Conservation (phyloP, 176 grass and related monocot species). For the Carex littledalei region DNA sequence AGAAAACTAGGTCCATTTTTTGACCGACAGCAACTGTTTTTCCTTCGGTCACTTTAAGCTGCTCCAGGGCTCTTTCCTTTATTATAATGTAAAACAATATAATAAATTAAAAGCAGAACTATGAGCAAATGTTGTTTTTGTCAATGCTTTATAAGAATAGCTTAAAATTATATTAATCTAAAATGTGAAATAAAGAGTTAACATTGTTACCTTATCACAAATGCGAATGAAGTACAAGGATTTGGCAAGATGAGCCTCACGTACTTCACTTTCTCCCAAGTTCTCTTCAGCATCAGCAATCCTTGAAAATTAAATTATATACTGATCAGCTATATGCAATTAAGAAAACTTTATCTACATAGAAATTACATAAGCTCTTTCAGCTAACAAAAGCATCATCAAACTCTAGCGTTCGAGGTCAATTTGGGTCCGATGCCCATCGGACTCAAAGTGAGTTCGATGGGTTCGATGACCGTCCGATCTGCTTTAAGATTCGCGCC, state of each 20-base stretch:
- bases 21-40: constrained; percentile 96
- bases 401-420: not conserved
- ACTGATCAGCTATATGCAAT: constrained; percentile 12
- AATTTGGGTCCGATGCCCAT: no score
- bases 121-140: not conserved
- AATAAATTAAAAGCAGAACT: not conserved
- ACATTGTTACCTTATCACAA: constrained; percentile 64
- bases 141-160: not conserved
- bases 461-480: no score
- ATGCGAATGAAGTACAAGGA: constrained; percentile 81
- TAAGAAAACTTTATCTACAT: not conserved
- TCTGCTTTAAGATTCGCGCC: no score
- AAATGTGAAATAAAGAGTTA: not conserved
- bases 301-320: constrained; percentile 40
- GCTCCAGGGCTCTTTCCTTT: constrained; percentile 88
- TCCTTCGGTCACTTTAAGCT: constrained; percentile 92
- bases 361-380: not conserved
- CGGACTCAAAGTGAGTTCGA: no score
- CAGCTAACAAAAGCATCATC: constrained; percentile 7
- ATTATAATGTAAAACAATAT: constrained; percentile 12
- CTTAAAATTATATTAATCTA: not conserved
- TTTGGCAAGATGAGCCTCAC: constrained; percentile 94
- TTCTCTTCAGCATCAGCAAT: constrained; percentile 97
- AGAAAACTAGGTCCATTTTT: constrained; percentile 98
- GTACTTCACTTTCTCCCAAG: constrained; percentile 98